These are phyloP conservation scores for Xylaria sp. DNA, from an alignment of 2,329 filamentous ascomycete species.

Conservation along the genomic window DNA sequence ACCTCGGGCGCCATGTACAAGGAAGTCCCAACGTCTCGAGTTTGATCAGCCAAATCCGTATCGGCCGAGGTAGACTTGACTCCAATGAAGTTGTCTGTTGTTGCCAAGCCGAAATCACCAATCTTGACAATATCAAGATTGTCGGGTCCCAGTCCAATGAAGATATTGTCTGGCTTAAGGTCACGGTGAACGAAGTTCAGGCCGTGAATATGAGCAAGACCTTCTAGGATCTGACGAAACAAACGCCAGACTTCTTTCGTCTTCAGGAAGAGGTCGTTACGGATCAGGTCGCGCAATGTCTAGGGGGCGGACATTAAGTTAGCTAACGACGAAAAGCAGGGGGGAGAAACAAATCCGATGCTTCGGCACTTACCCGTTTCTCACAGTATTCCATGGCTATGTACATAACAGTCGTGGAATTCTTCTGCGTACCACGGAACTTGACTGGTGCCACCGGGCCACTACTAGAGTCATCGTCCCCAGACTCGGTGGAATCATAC, in stretches of 20 bases:
- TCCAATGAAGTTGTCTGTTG: slow-evolving; percentile 69
- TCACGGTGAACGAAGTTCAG: slow-evolving; percentile 93
- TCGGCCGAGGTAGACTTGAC: slow-evolving; percentile 46
- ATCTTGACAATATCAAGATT: slow-evolving; percentile 86
- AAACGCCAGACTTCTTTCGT: slow-evolving; percentile 80
- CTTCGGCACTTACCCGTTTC: slow-evolving; percentile 56
- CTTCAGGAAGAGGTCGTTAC: slow-evolving; percentile 63
- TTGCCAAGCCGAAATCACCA: slow-evolving; percentile 92
- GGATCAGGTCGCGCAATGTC: slow-evolving; percentile 85
- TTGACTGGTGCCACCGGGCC: slow-evolving; percentile 23
- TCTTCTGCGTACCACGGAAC: slow-evolving; percentile 39
- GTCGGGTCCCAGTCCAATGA: slow-evolving; percentile 67
- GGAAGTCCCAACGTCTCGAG: slow-evolving; percentile 67
- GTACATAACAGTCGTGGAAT: slow-evolving; percentile 72
- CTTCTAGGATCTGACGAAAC: slow-evolving; percentile 86
- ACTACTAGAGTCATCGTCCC: slow-evolving; percentile 24
- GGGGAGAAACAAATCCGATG: neutral
- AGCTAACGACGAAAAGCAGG: neutral
- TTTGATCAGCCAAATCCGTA: slow-evolving; percentile 58
- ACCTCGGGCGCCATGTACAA: slow-evolving; percentile 94
- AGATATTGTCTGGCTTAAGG: slow-evolving; percentile 95
- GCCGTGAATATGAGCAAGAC: slow-evolving; percentile 81
- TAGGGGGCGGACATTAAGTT: slow-evolving; percentile 25
- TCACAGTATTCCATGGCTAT: slow-evolving; percentile 99
- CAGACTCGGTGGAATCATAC: slow-evolving; percentile 44